Conservation (phyloP, 2,329 filamentous ascomycete species). For the Fusarium liriodendri region DNA sequence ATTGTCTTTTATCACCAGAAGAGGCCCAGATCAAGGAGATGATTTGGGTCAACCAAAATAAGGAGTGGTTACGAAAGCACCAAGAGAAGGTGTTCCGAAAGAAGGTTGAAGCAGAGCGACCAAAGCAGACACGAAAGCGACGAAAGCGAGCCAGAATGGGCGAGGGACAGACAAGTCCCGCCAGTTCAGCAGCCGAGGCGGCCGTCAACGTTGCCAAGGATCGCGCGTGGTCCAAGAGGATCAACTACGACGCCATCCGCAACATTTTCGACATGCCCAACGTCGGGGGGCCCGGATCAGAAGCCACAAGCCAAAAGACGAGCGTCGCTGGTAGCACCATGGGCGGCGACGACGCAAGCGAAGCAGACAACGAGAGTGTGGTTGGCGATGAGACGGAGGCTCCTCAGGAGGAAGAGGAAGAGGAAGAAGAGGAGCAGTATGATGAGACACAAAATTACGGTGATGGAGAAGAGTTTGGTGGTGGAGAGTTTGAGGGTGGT, state of each 20-base stretch:
- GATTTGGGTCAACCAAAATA: conserved; percentile 95
- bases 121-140: conserved; percentile 68
- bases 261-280: conserved; percentile 65
- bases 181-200: conserved; percentile 76
- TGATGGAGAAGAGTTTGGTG: conserved; percentile 48
- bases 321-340: conserved; percentile 52
- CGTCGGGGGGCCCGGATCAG: conserved; percentile 60
- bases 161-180: conserved; percentile 73
- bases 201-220: conserved; percentile 75
- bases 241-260: conserved; percentile 76
- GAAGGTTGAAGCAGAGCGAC: conserved; percentile 69
- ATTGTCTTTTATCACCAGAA: conserved; percentile 78
- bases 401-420: conserved; percentile 50
- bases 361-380: conserved; percentile 50
- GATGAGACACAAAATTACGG: conserved; percentile 50
- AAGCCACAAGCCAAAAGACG: conserved; percentile 60
- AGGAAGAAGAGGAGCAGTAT: conserved; percentile 51
- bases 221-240: conserved; percentile 77
- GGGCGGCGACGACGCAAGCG: conserved; percentile 50
- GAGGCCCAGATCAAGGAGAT: conserved; percentile 88
- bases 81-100: conserved; percentile 85
- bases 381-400: conserved; percentile 48
- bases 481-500: conserved; percentile 45
- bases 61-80: conserved; percentile 89
- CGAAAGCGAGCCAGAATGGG: conserved; percentile 69